Conservation (phyloP, 208 protist species). For the Blastocrithidia nonstop region DNA sequence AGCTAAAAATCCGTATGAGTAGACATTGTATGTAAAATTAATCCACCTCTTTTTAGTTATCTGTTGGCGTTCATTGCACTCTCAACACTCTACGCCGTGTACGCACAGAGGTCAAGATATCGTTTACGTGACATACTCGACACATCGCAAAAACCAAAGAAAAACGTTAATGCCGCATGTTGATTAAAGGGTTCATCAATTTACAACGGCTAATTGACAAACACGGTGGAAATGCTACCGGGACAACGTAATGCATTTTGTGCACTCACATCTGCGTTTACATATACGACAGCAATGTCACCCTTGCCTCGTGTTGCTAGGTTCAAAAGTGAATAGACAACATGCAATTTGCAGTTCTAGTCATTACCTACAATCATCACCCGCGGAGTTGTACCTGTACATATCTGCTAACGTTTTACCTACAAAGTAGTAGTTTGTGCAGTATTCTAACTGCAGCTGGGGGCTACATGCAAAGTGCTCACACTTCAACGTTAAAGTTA, state of each 20-base stretch:
- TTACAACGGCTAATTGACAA: constrained; percentile 38
- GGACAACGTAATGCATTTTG: constrained; percentile 52
- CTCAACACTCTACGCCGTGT: constrained; percentile 21
- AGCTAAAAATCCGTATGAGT: constrained; percentile 36
- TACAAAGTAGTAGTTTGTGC: too few relatives aligned
- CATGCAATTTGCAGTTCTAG: constrained; percentile 45
- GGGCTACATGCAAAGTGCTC: too few relatives aligned
- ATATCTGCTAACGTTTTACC: too few relatives aligned
- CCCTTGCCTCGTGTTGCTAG: constrained; percentile 18
- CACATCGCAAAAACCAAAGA: constrained; percentile 46
- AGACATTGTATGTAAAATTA: constrained; percentile 68
- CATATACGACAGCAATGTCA: constrained; percentile 32
- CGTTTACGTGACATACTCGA: constrained; percentile 34
- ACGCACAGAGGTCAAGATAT: constrained; percentile 67
- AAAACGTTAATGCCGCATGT: constrained; percentile 65
- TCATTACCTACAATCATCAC: constrained; percentile 60
- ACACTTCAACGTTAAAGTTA: too few relatives aligned
- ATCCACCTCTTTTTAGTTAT: constrained; percentile 36
- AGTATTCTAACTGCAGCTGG: too few relatives aligned
- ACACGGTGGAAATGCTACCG: constrained; percentile 45
- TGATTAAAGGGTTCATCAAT: constrained; percentile 54
- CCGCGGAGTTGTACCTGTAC: constrained; percentile 34
- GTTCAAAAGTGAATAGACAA: constrained; percentile 49
- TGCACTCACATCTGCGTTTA: constrained; percentile 67
- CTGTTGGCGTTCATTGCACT: constrained; percentile 26